These are phyloP conservation scores for Tremellales sp. DNA, from an alignment of 1,284 basidiomycete species.

Conservation along the genomic window DNA sequence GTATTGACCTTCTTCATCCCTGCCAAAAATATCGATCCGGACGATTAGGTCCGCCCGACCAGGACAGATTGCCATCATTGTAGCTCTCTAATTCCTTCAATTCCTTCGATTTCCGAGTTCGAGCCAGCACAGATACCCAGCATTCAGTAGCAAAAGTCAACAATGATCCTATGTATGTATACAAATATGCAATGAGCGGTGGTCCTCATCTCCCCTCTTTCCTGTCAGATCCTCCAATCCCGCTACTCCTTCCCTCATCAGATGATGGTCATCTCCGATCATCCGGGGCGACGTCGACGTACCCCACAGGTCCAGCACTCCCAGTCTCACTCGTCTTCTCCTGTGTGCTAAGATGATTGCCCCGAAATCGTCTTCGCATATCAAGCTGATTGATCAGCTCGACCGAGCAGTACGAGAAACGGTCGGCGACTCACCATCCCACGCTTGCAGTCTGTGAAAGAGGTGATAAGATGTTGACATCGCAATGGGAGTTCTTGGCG, in stretches of 20 bases:
- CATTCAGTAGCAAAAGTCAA: too few relatives aligned
- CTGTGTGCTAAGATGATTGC: conserved; percentile 38
- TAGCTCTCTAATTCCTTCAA: too few relatives aligned
- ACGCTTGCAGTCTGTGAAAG: conserved; percentile 46
- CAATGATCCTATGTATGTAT: not conserved
- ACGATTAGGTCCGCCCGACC: too few relatives aligned
- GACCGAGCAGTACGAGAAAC: not conserved
- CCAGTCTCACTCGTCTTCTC: conserved; percentile 9
- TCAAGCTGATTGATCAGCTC: conserved; percentile 34
- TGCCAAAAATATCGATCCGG: conserved; percentile 27
- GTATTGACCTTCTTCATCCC: conserved; percentile 88
- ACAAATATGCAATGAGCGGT: not conserved
- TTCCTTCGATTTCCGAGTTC: too few relatives aligned
- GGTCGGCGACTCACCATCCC: conserved; percentile 38
- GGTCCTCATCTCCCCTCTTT: not conserved
- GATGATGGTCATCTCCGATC: not conserved
- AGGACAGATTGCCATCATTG: too few relatives aligned
- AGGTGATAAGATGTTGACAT: conserved; percentile 44
- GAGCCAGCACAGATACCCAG: not conserved
- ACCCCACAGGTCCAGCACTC: conserved; percentile 4
- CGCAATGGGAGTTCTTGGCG: conserved; percentile 39
- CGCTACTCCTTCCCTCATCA: not conserved
- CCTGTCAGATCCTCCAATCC: not conserved
- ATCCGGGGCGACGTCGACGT: conserved; percentile 4
- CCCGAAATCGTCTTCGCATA: conserved; percentile 46